These are phyloP conservation scores for Talaromyces rugulosus DNA, from an alignment of 2,329 filamentous ascomycete species.

Conservation along the genomic window DNA sequence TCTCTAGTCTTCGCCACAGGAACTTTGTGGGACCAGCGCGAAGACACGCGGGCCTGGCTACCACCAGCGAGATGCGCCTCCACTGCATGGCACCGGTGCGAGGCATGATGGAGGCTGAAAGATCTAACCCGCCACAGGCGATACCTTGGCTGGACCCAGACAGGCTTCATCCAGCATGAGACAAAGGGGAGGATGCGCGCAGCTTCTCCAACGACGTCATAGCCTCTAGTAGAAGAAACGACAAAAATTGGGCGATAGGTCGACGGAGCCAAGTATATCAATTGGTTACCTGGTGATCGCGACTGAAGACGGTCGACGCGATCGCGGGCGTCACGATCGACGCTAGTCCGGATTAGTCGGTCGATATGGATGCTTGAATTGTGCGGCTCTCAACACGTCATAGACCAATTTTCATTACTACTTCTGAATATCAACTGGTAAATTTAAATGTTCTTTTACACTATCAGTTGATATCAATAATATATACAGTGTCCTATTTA, in stretches of 20 bases:
- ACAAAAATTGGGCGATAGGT: neutral
- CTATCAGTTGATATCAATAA: too few species aligned
- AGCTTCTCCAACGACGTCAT: neutral
- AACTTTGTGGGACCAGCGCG: neutral
- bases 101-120: conserved; percentile 21
- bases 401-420: neutral
- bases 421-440: too few species aligned
- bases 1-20: conserved; percentile 10
- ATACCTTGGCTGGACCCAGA: conserved; percentile 3
- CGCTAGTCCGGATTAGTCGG: neutral
- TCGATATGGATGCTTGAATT: neutral
- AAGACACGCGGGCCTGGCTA: conserved; percentile 15
- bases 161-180: conserved; percentile 12
- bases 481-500: too few species aligned
- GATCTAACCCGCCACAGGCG: conserved; percentile 5
- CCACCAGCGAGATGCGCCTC: conserved; percentile 26
- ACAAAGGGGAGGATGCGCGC: neutral
- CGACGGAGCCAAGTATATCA: neutral
- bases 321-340: neutral
- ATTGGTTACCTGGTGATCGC: neutral
- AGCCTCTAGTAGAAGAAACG: neutral
- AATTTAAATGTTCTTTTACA: too few species aligned
- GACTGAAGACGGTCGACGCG: neutral
- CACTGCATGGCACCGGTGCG: conserved; percentile 19
- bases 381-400: neutral